These are phyloP conservation scores for Phytophthora agathidicida DNA, from an alignment of 352 stramenopile genomes.

Conservation along the genomic window DNA sequence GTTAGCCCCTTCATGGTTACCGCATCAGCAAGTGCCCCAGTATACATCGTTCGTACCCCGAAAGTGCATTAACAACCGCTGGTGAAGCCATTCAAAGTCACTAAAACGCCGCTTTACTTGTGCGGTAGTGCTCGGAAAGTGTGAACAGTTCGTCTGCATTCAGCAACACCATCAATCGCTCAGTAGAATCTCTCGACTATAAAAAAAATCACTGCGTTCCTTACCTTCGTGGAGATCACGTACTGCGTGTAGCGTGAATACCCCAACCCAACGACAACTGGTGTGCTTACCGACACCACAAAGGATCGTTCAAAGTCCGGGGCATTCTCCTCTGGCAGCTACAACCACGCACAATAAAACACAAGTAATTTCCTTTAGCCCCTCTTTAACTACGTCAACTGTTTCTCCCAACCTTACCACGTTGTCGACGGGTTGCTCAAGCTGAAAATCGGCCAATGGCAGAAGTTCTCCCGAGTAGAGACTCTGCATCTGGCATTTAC, in stretches of 20 bases:
- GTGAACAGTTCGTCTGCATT: constrained; percentile 62
- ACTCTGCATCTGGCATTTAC: constrained; percentile 85
- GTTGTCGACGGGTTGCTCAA: constrained; percentile 81
- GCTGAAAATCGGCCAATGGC: constrained; percentile 80
- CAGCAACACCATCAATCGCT: not conserved
- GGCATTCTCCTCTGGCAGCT: constrained; percentile 59
- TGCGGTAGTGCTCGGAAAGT: constrained; percentile 67
- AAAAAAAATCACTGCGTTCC: constrained; percentile 1
- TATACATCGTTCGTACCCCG: constrained; percentile 43
- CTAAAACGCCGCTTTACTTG: constrained; percentile 90
- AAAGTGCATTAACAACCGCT: constrained; percentile 79
- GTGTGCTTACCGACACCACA: constrained; percentile 77
- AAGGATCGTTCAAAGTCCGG: constrained; percentile 68
- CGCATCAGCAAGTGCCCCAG: not conserved
- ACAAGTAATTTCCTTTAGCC: not conserved
- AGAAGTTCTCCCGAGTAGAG: constrained; percentile 77
- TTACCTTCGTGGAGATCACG: constrained; percentile 85
- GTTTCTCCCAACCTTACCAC: constrained; percentile 41
- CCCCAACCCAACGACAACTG: constrained; percentile 76
- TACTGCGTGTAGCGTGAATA: constrained; percentile 91
- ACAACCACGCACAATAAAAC: constrained; percentile 1
- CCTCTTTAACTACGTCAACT: not conserved
- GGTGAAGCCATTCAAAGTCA: constrained; percentile 91
- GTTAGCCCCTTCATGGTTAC: not conserved
- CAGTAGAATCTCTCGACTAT: not conserved